Evolutionary conservation across 768 basidiomycete species (phyloP), one percentile per base, ranked within the genome.

Genomic region (Xerocomellus chrysenteron): DNA sequence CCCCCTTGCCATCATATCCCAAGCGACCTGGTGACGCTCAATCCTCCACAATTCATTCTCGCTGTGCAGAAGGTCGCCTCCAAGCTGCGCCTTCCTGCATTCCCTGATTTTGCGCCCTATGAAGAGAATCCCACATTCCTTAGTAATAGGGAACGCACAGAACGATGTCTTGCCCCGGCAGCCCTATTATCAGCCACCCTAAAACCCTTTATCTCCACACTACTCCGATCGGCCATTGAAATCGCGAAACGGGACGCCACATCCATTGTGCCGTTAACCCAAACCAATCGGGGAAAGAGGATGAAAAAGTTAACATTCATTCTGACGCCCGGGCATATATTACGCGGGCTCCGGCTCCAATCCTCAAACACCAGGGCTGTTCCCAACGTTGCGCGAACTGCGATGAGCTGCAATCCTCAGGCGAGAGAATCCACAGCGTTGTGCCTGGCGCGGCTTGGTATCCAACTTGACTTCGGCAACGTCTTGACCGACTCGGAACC

Each of bases 241-340:
- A 62, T 65, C 21, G 66, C 70, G 24, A 71, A 70, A 56, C 60
- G 55, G 32, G 76, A 76, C 52, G 67, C 71, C 47, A 61, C 55
- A 39, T 67, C 68, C 5, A 47, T 61, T 50, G 55, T 50, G 24
- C 62, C 64, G 19, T 58, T 48, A 36, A 55, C 53, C 28, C 67
- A 61, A 55, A 42, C 47, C 28, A 55, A 58, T 30, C 62, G 67
- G 30, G 52, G 65, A 52, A 65, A 57, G 53, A 68, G 57, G 52
- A 48, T n/a, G 55, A 70, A 65, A 19, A 67, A 61, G 56, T 40
- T 61, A 50, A 57, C 63, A 10, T 62, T 68, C 12, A 47, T 75
- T 44, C 63, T 79, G 44, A 75, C 76, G 1, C 78, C 76, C 3
- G 63, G 71, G 33, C 78, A 79, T 55, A 52, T 79, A 42, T 50